Evolutionary conservation across 73 alveolate genomes (phyloP).

Genomic region (Paramecium primaurelia): DNA sequence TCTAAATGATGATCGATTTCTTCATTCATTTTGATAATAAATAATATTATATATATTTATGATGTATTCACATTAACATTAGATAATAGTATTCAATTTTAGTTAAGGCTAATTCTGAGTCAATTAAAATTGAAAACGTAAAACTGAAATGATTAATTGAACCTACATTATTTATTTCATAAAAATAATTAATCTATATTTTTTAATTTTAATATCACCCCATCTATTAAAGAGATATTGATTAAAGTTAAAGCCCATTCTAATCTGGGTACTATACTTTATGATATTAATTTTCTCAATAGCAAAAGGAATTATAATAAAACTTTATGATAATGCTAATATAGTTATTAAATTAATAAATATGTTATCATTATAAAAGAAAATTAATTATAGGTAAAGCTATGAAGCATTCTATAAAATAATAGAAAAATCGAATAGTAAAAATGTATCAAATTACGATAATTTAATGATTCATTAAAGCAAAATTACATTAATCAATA

Average conservation of each 20-base stretch:
- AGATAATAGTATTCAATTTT: neutral
- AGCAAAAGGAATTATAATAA: no score
- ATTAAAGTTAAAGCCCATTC: neutral
- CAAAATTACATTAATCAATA: no score
- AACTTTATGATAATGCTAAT: no score
- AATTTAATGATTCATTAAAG: no score
- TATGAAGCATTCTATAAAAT: no score
- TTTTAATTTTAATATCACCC: neutral
- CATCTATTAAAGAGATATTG: neutral
- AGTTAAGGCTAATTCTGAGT: no score
- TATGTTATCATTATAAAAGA: no score
- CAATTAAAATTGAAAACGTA: no score
- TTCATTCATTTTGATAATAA: neutral
- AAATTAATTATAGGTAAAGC: no score
- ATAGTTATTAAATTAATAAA: no score
- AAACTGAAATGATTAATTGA: neutral
- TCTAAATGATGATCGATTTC: constrained; percentile 11
- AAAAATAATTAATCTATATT: neutral
- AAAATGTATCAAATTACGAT: no score
- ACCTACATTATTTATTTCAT: neutral
- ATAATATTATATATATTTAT: neutral
- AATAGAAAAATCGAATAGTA: no score
- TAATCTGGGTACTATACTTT: neutral
- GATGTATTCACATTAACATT: neutral
- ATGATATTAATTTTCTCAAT: neutral